phyloP scores from a whole-genome alignment of 176 grass and related monocot species.

The Chloris gayana region DNA sequence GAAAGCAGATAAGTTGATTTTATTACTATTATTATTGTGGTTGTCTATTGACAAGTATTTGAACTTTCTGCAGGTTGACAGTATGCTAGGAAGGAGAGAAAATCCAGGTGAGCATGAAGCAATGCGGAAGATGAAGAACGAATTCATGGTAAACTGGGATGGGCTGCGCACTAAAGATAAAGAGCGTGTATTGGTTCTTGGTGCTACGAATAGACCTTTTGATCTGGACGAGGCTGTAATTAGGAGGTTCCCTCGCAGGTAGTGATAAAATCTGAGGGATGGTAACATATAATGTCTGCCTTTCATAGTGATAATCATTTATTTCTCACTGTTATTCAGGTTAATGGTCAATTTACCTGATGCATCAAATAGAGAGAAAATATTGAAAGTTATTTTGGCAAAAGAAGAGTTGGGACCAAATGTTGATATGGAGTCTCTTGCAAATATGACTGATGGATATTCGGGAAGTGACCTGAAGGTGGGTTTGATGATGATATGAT shows the following conservation, averaged over 20 bases:
- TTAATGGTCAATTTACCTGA: slow-evolving; percentile 99
- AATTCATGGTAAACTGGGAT: slow-evolving; percentile 99
- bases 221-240: slow-evolving; percentile 99
- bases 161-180: slow-evolving; percentile 96
- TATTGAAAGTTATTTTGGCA: slow-evolving; percentile 93
- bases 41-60: slow-evolving; percentile 20
- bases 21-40: slow-evolving; percentile 10
- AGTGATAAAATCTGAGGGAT: neutral
- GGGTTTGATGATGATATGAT: slow-evolving; percentile 37
- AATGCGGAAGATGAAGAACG: slow-evolving; percentile 99
- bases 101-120: slow-evolving; percentile 99
- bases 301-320: slow-evolving; percentile 22
- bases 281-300: slow-evolving; percentile 4
- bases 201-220: slow-evolving; percentile 98
- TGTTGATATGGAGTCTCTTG: slow-evolving; percentile 74
- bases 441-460: slow-evolving; percentile 98
- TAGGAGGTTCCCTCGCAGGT: slow-evolving; percentile 98
- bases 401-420: slow-evolving; percentile 83
- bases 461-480: slow-evolving; percentile 99
- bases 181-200: slow-evolving; percentile 96
- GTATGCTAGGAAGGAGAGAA: slow-evolving; percentile 98
- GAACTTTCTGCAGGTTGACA: slow-evolving; percentile 73
- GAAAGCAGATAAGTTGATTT: slow-evolving; percentile 5
- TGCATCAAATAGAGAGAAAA: slow-evolving; percentile 91
- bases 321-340: slow-evolving; percentile 53